Conservation (phyloP, 208 protist genomes). For the Entamoeba histolytica region DNA sequence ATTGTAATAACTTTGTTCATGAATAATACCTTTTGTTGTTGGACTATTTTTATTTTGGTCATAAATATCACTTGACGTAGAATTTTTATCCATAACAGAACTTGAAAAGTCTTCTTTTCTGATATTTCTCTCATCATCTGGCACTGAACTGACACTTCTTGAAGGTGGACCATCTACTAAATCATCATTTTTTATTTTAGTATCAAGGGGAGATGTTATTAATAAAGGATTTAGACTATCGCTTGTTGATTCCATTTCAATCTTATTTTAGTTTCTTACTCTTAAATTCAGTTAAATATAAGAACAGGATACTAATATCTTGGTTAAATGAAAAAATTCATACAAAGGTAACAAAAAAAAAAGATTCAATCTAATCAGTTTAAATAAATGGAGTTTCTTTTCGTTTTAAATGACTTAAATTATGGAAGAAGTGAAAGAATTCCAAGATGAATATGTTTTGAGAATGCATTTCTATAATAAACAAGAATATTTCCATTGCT, state of each 20-base stretch:
- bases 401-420: neutral
- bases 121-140: neutral
- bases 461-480: neutral
- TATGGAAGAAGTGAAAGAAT: neutral
- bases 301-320: no score
- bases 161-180: neutral
- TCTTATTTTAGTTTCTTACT: neutral
- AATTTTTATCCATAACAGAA: neutral
- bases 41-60: neutral
- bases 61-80: neutral
- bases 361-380: no score
- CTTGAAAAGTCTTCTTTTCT: neutral
- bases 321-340: no score
- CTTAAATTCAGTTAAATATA: neutral
- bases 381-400: no score
- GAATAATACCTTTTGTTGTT: neutral
- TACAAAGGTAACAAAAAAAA: no score
- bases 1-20: neutral
- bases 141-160: neutral
- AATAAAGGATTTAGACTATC: neutral
- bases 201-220: neutral
- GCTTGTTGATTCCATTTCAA: neutral
- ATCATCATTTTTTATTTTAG: neutral
- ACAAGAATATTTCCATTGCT: neutral
- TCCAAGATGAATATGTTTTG: neutral